A percentile compares a stretch with the other conserved stretches of the same genome.
Evolutionary conservation across 2,329 filamentous ascomycete species (phyloP).

Genomic region (Botrytis hyacinthi): DNA sequence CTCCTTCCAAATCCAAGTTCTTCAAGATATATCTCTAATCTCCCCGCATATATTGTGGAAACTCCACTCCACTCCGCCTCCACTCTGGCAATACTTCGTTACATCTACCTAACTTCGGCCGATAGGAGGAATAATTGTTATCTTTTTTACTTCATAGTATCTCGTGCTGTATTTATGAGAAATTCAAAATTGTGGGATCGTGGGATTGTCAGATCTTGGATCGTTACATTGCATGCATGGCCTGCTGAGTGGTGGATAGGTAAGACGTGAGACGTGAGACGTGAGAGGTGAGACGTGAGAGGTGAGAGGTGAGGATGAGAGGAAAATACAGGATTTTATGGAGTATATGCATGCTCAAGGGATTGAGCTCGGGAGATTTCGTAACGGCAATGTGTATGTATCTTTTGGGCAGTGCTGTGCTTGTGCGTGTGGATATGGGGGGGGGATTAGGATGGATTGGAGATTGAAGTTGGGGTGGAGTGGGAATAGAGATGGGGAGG

Average conservation of each 20-base stretch:
- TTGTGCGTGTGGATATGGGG: neutral
- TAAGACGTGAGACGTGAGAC: neutral
- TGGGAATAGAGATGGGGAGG: neutral
- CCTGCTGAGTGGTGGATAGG: neutral
- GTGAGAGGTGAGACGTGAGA: neutral
- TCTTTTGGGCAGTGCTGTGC: neutral
- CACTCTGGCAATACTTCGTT: neutral
- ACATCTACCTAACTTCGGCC: neutral
- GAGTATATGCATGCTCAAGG: neutral
- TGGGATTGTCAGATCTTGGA: neutral
- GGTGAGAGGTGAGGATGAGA: neutral
- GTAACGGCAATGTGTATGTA: neutral
- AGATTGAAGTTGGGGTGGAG: neutral
- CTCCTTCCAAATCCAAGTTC: neutral
- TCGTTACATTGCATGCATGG: neutral
- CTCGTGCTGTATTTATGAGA: neutral
- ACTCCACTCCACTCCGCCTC: neutral
- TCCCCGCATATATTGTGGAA: constrained; percentile 1
- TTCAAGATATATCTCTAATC: neutral
- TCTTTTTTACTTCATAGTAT: neutral
- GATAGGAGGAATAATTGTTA: neutral
- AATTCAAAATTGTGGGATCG: neutral
- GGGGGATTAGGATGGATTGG: neutral
- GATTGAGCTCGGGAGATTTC: neutral
- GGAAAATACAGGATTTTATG: neutral